Conservation (phyloP, 2,329 filamentous ascomycete species). For the Aspergillus pseudoglaucus region DNA sequence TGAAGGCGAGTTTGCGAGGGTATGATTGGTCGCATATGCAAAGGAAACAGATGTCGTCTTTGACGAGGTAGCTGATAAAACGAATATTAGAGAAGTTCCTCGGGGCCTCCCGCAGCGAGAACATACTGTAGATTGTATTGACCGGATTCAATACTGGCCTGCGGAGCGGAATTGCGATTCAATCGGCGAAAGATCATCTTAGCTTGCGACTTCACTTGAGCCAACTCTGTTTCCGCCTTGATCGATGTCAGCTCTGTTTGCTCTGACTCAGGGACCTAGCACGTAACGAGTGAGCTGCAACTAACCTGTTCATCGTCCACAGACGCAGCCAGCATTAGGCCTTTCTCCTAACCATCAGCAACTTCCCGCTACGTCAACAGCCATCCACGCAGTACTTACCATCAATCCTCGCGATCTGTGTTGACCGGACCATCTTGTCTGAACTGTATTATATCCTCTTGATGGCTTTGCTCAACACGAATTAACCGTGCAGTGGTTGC, state of each 20-base stretch:
- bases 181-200: conserved; percentile 86
- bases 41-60: conserved; percentile 78
- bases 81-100: neutral
- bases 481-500: neutral
- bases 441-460: neutral
- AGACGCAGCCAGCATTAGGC: conserved; percentile 89
- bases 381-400: conserved; percentile 48
- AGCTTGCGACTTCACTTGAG: conserved; percentile 82
- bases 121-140: conserved; percentile 78
- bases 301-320: conserved; percentile 79
- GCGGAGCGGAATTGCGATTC: conserved; percentile 79
- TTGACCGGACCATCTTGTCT: conserved; percentile 74
- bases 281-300: conserved; percentile 4
- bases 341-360: conserved; percentile 43
- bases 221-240: conserved; percentile 65
- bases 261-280: neutral
- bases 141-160: conserved; percentile 85
- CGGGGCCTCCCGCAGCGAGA: neutral
- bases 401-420: conserved; percentile 88
- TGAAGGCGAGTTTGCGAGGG: conserved; percentile 96
- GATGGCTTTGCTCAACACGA: neutral
- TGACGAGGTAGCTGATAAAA: conserved; percentile 69
- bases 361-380: conserved; percentile 1
- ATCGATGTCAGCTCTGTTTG: neutral
- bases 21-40: conserved; percentile 91